phyloP scores from a whole-genome alignment of 352 stramenopile genomes.

The Pythium vanterpoolii region DNA sequence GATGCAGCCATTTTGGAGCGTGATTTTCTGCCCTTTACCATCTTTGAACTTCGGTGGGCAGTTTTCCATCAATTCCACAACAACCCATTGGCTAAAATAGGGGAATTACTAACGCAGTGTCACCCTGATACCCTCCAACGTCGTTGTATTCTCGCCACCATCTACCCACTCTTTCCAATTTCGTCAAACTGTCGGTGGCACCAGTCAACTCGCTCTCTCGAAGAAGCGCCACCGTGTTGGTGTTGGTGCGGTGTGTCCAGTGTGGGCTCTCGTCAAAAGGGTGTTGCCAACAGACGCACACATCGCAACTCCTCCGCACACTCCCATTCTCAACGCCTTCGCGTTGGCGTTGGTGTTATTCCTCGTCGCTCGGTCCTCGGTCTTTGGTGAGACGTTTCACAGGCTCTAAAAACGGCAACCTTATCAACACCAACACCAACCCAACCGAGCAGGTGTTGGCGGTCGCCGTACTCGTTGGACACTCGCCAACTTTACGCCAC shows the following conservation, averaged over 20 bases:
- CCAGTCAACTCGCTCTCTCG: conserved; percentile 1
- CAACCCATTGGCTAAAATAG: conserved; percentile 8
- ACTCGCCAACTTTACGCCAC: background rate
- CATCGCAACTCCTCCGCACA: too few relatives aligned
- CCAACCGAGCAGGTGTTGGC: background rate
- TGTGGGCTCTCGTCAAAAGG: background rate
- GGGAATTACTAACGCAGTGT: conserved; percentile 14
- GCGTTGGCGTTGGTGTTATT: conserved; percentile 10
- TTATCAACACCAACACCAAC: background rate
- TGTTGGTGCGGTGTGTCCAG: background rate
- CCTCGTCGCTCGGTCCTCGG: background rate
- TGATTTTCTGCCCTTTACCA: background rate
- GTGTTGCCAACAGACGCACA: background rate
- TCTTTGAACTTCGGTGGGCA: background rate
- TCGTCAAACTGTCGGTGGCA: conserved; percentile 20
- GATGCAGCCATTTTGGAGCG: conserved; percentile 9
- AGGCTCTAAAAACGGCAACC: background rate
- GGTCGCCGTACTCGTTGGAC: background rate
- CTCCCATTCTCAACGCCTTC: too few relatives aligned
- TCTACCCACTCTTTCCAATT: conserved; percentile 20
- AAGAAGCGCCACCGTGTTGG: background rate
- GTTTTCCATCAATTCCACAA: background rate
- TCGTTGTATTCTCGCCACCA: conserved; percentile 11
- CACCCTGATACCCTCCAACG: conserved; percentile 6
- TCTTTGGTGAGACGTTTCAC: conserved; percentile 4